Base-by-base conservation (phyloP, 2,329 filamentous ascomycete genomes). In the Hortaea werneckii region DNA sequence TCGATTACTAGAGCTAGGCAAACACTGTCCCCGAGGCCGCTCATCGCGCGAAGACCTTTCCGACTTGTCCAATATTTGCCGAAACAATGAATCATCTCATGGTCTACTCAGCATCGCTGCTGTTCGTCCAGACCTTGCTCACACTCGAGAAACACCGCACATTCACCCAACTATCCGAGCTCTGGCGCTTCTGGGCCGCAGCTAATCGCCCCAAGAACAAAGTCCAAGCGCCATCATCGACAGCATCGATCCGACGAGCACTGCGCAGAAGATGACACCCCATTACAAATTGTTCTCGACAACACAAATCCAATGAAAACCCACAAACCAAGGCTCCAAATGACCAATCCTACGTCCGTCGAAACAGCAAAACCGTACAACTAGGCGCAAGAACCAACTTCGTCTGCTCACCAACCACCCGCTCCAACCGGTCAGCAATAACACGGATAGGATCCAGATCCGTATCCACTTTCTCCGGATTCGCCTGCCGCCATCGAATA, bases 401-500 rank as follows among this genome's bases (percentile, higher is more conserved):
- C 37, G 41, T 38, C n/a, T 29, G 9, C 5, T 43, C 48, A 32
- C 40, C 45, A 1, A 58, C 40, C 29, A 54, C 32, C 41, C 60
- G 56, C 43, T 55, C 51, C 7, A 65, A 42, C 42, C 51, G 45
- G 35, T 45, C 54, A 20, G 49, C 48, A 7, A 57, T 69, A n/a
- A 58, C 51, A 35, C 50, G 64, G 5, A 69, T 53, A 4, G 43
- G 30, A 45, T 58, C 12, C 65, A 55, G 45, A 69, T 73, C 70
- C 0, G 69, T 72, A 0, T 65, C 64, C 0, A 59, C 64, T 0
- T 53, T 50, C 0, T 69, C 67, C 0, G 69, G 66, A 50, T 76
- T 54, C 0, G 68, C 71, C 53, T 72, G 58, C 7, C 68, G 60
- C 71, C 72, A 75, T 37, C 73, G 58, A 0, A 62, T 61, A 1